Base-by-base conservation (phyloP, 176 grass and related monocot genomes). In the Luzula sylvatica region DNA sequence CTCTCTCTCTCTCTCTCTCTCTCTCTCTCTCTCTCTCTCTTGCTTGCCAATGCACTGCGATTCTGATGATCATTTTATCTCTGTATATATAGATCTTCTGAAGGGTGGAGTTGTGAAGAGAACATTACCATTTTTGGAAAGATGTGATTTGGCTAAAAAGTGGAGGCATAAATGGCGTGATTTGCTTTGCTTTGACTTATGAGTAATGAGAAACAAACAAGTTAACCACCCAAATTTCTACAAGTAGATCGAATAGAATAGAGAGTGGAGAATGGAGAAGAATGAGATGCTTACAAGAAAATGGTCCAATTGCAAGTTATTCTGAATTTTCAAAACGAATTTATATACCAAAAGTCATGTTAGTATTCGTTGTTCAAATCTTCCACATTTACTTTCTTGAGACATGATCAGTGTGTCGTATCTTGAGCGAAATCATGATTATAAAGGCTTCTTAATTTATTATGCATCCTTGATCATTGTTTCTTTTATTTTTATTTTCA, bases 231-330 rank as follows among this genome's bases (percentile, higher is more conserved):
- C 12, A 61, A 61, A 61, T 46, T 62, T 47, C 3, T 14, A 62
- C 58, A 62, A 62, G 20, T 46, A 26, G 58, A 26, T 19, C 42
- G 58, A 62, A 62, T 62, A 62, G 15, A 29, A 46, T 29, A 17
- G 17, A 25, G 39, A 46, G n/a, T 45, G 23, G 12, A 11, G 8
- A 14, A 42, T 40, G 42, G 32, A 40, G 55, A 38, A 42, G 55
- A 59, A 62, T 62, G 23, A 13, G 58, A 46, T 62, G 39, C 58
- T 25, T 11, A 42, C 55, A 39, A 24, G 8, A 7, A 4, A 23
- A 26, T 11, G 21, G 3, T 35, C 30, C 30, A 35, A 9, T 35
- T 35, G 30, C 30, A 35, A 61, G 42, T 25, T 61, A 21, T 42
- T 45, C 40, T 45, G 21, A 26, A 40, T 17, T 28, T 45, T 46